phyloP scores from a whole-genome alignment of 176 grass and related monocot species.

The Leersia perrieri region DNA sequence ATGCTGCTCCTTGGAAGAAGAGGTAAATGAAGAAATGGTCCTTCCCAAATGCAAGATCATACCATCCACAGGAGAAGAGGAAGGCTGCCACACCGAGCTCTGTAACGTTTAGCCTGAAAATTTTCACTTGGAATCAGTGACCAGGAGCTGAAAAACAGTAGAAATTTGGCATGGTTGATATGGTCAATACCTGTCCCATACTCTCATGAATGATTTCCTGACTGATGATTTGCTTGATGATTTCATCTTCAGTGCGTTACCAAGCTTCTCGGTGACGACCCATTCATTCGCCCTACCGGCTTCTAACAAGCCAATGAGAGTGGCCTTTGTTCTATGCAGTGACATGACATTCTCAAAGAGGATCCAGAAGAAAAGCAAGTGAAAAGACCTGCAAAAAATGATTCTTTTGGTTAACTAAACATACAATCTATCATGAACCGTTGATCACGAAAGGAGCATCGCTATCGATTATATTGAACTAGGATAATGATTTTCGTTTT shows the following conservation, averaged over 20 bases:
- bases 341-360: slow-evolving; percentile 94
- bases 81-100: slow-evolving; percentile 59
- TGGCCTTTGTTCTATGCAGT: slow-evolving; percentile 71
- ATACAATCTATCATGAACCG: not conserved
- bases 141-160: not conserved
- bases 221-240: slow-evolving; percentile 31
- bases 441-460: not conserved
- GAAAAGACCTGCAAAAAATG: slow-evolving; percentile 55
- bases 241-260: slow-evolving; percentile 53
- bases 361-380: slow-evolving; percentile 91
- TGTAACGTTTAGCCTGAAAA: slow-evolving; percentile 57
- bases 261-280: slow-evolving; percentile 84
- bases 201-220: slow-evolving; percentile 52
- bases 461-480: not conserved
- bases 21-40: slow-evolving; percentile 82
- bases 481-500: not conserved
- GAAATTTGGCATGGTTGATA: not conserved
- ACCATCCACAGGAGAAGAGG: slow-evolving; percentile 66
- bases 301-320: slow-evolving; percentile 69
- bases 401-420: not conserved
- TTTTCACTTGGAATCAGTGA: not conserved
- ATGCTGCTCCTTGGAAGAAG: slow-evolving; percentile 64
- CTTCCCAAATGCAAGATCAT: slow-evolving; percentile 53
- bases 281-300: slow-evolving; percentile 80
- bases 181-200: slow-evolving; percentile 68